Base-by-base conservation (phyloP, 768 basidiomycete genomes). In the Nevesoporus exiguus region DNA sequence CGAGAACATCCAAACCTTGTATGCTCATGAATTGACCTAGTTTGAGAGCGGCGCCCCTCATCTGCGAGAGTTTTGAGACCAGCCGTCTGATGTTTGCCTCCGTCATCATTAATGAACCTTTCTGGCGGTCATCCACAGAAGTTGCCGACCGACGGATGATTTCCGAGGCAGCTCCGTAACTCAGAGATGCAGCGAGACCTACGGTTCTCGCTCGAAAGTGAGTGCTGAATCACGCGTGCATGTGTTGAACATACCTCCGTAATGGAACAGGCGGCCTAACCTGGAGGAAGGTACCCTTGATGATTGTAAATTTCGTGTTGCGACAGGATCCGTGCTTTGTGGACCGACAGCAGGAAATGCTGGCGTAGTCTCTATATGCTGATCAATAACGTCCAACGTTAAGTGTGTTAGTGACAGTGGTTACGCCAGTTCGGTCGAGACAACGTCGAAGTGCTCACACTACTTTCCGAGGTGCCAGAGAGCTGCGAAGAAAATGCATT, bases 11-110 rank as follows among this genome's bases (percentile, higher is more conserved):
- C 70, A 14, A 19, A 83, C 84, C 94, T 79, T 99, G 97, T 30
- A 98, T 98, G 66, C 93, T 96, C 78, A 98, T 79, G 65, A 98
- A 99, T 66, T 98, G 97, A 0, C 97, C 97, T 2, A 98, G 74
- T 71, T 99, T 98, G 56, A 99, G 76, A 1, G 97, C 97, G 0
- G 97, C 97, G 0, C 96, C 96, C 14, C 95, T 78, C 97, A 99
- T 98, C 66, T 88, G 83, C 0, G 91, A 86, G n/a, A 99, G 77
- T 62, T 96, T 97, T 2, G 85, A 84, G 1, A 98, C 97, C 0
- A 99, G 78, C 2, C 95, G 82, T 47, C 85, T 85, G 52, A 98
- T 79, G 65, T 98, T 98, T 7, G 88, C 86, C 68, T 97, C 94
- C 2, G 88, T 90, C 83, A 98, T 83, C 69, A 98, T 84, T 5